Conservation (phyloP, 768 basidiomycete species). For the Tulasnella sp. region DNA sequence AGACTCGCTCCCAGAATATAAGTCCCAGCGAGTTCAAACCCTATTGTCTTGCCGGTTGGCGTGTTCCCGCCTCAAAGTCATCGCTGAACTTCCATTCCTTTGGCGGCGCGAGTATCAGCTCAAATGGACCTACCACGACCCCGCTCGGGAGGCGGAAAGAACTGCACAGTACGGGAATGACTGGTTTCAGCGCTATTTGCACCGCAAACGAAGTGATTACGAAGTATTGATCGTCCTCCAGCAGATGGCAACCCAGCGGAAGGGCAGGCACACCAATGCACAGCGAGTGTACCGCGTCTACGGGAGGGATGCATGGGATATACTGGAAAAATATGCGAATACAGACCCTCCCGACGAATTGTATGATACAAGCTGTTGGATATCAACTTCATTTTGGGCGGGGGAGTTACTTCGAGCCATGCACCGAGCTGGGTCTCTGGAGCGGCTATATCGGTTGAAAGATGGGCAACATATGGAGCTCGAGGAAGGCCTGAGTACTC, state of each 20-base stretch:
- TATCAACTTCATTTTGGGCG: constrained; percentile 52
- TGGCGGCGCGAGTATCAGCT: background rate
- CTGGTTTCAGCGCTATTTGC: background rate
- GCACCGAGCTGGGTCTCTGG: constrained; percentile 49
- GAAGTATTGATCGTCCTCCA: background rate
- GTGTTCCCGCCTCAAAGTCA: background rate
- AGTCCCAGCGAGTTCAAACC: background rate
- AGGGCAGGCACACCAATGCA: constrained; percentile 49
- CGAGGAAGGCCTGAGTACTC: constrained; percentile 53
- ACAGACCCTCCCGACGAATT: background rate
- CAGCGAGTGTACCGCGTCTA: constrained; percentile 47
- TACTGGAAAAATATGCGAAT: constrained; percentile 44
- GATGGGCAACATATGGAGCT: constrained; percentile 42
- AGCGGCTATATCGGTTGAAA: constrained; percentile 45
- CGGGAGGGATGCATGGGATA: constrained; percentile 62
- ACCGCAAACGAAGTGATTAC: background rate
- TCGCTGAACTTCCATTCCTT: constrained; percentile 4
- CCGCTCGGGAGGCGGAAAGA: background rate
- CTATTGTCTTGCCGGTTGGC: background rate
- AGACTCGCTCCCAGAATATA: background rate
- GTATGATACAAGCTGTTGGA: background rate
- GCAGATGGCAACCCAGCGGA: constrained; percentile 5
- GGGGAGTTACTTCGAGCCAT: constrained; percentile 51
- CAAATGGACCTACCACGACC: constrained; percentile 18
- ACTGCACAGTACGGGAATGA: background rate